Percentiles rank a stretch among this genome's conserved stretches.
Conservation (phyloP, 176 grass and related monocot species). For the Areca catechu region DNA sequence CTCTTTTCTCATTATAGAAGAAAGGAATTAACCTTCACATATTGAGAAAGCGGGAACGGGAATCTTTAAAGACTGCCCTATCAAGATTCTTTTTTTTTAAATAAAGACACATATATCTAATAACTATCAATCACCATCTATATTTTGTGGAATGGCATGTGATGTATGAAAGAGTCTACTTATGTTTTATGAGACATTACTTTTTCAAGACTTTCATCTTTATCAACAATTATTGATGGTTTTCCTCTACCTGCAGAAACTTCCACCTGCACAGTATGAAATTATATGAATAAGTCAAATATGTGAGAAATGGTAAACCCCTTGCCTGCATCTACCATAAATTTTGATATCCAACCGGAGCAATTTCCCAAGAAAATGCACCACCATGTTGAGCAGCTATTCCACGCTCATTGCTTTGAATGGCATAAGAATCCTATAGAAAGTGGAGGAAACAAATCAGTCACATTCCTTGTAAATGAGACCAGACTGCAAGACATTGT, state of each 20-base stretch:
- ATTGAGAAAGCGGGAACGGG: too few species aligned
- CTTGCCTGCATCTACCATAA: too few species aligned
- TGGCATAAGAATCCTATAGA: slow-evolving; percentile 68
- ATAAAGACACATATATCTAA: too few species aligned
- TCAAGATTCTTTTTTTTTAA: too few species aligned
- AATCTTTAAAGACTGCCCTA: too few species aligned
- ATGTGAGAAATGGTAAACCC: background rate
- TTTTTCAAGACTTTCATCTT: slow-evolving; percentile 86
- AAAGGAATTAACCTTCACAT: too few species aligned
- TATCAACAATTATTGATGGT: slow-evolving; percentile 51
- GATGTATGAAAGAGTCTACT: too few species aligned
- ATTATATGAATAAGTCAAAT: background rate
- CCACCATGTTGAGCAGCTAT: slow-evolving; percentile 55
- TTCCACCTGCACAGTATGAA: slow-evolving; percentile 52
- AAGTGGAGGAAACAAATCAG: background rate
- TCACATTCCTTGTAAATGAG: too few species aligned
- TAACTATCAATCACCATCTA: too few species aligned
- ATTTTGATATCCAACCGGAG: slow-evolving; percentile 37
- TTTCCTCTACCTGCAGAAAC: slow-evolving; percentile 76
- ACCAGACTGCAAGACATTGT: too few species aligned
- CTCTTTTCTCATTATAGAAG: too few species aligned
- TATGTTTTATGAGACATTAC: slow-evolving; percentile 23
- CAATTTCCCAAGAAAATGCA: slow-evolving; percentile 79
- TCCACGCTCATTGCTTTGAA: slow-evolving; percentile 74
- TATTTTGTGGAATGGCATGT: too few species aligned